Evolutionary conservation across 2,329 filamentous ascomycete species (phyloP).

Genomic region (Fusarium sp.): DNA sequence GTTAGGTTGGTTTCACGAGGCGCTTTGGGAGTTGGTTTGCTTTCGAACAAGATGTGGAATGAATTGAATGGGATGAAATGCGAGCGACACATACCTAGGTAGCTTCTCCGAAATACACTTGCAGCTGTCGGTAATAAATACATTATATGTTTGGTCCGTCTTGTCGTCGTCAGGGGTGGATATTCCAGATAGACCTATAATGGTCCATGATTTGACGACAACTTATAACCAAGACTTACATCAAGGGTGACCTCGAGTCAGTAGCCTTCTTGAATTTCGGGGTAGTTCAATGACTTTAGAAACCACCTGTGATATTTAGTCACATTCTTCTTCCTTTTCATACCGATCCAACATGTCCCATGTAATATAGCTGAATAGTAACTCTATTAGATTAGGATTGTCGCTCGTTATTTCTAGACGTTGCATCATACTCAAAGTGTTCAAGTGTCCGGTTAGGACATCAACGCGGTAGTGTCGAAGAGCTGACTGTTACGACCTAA

Average conservation of each 20-base stretch:
- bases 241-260: background rate
- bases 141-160: background rate
- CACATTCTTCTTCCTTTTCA: background rate
- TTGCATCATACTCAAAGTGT: background rate
- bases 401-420: no score
- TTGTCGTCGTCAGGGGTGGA: background rate
- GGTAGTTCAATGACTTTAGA: background rate
- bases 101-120: background rate
- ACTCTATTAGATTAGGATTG: no score
- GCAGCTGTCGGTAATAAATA: background rate
- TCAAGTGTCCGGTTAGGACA: background rate
- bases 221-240: background rate
- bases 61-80: slow-evolving; percentile 1
- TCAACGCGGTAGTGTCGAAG: background rate
- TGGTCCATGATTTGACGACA: background rate
- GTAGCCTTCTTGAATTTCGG: background rate
- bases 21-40: slow-evolving; percentile 29
- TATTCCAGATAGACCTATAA: background rate
- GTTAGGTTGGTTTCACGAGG: slow-evolving; percentile 14
- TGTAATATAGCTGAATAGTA: no score
- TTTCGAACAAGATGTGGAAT: slow-evolving; percentile 2
- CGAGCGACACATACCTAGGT: slow-evolving; percentile 5
- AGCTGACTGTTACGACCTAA: background rate
- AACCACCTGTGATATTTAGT: background rate
- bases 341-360: no score